Conservation (phyloP, 176 grass and related monocot species). For the Oryza rufipogon region DNA sequence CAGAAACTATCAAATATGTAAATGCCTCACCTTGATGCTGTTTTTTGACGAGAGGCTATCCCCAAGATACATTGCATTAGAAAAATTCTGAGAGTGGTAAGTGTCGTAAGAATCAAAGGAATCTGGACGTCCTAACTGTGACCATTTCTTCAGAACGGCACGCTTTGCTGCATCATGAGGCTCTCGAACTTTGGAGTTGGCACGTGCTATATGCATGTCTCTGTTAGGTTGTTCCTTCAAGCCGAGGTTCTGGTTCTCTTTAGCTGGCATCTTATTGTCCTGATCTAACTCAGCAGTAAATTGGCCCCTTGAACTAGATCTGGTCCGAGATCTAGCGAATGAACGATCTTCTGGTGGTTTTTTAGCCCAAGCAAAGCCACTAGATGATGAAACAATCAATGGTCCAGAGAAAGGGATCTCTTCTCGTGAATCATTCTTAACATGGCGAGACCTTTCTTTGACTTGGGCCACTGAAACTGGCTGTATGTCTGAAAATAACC, state of each 20-base stretch:
- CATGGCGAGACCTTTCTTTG: conserved; percentile 44
- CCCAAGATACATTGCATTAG: conserved; percentile 52
- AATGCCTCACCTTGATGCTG: conserved; percentile 62
- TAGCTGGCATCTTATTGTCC: conserved; percentile 39
- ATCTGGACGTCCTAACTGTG: conserved; percentile 77
- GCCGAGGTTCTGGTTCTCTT: conserved; percentile 39
- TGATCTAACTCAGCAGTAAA: conserved; percentile 34
- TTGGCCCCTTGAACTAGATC: conserved; percentile 61
- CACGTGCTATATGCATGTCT: conserved; percentile 30
- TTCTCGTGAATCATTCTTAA: conserved; percentile 55
- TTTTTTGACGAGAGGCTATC: conserved; percentile 57
- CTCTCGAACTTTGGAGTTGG: conserved; percentile 46
- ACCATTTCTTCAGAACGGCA: conserved; percentile 78
- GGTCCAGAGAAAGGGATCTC: conserved; percentile 79
- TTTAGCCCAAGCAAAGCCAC: conserved; percentile 82
- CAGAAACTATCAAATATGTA: conserved; percentile 20
- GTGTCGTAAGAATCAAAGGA: conserved; percentile 72
- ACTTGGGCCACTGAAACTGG: conserved; percentile 43
- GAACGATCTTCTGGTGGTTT: conserved; percentile 57
- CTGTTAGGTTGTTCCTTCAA: conserved; percentile 47
- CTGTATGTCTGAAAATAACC: conserved; percentile 58
- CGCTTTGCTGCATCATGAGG: conserved; percentile 47
- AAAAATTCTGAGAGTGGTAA: conserved; percentile 64
- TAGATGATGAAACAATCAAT: conserved; percentile 75
- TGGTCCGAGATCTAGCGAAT: conserved; percentile 48